Percentiles rank a stretch among this genome's conserved stretches.
Evolutionary conservation across 2,329 filamentous ascomycete genomes (phyloP).

Genomic region (Fusarium sp.): DNA sequence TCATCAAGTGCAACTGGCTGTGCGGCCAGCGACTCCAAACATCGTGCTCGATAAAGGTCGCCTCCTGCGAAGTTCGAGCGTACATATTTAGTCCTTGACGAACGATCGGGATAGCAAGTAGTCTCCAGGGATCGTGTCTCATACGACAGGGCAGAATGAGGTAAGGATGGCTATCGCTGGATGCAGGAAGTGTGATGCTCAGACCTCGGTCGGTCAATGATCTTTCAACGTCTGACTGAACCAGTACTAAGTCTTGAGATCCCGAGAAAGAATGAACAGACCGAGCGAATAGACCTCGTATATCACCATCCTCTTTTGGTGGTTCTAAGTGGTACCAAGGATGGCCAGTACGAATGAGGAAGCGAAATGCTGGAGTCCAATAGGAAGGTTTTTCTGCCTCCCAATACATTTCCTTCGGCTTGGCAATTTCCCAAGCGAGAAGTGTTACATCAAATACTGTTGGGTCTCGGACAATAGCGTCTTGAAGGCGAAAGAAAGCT

Average conservation of each 20-base stretch:
- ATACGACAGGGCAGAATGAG: background rate
- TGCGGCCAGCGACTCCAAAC: no score
- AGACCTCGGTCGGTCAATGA: background rate
- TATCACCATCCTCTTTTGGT: background rate
- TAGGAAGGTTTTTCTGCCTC: background rate
- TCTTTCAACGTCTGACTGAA: background rate
- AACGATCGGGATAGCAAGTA: background rate
- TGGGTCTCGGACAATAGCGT: background rate
- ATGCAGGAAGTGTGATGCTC: background rate
- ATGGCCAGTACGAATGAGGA: background rate
- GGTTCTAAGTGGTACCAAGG: background rate
- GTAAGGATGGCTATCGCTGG: background rate
- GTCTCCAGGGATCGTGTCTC: background rate
- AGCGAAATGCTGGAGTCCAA: background rate
- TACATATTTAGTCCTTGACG: rapidly evolving
- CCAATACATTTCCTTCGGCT: background rate
- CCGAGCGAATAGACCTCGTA: background rate
- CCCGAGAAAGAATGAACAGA: background rate
- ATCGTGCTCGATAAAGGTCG: no score
- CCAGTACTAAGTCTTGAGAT: background rate
- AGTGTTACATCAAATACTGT: background rate
- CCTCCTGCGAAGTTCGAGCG: no score
- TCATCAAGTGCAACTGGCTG: no score
- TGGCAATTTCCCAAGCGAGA: background rate
- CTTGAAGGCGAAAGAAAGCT: background rate